Evolutionary conservation across 441 rosid species (phyloP).

Genomic region (Pelargonium hybrid): DNA sequence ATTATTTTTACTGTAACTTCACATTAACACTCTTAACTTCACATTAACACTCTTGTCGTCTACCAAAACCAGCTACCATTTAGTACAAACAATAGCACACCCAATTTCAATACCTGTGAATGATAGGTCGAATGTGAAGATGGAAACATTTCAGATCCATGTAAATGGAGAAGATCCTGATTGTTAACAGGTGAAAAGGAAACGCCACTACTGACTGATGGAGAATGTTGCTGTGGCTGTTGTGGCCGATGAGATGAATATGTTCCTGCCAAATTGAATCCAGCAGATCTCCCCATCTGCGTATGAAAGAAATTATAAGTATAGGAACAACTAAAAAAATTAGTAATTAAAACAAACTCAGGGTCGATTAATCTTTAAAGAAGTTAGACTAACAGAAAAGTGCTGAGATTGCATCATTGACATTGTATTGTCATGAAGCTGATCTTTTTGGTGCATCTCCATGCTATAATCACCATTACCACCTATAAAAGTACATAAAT

Average conservation of each 20-base stretch:
- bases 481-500: constrained; percentile 35
- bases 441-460: constrained; percentile 95
- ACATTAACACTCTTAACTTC: background rate
- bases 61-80: background rate
- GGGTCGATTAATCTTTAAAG: constrained; percentile 11
- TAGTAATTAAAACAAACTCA: constrained; percentile 10
- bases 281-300: constrained; percentile 87
- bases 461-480: constrained; percentile 78
- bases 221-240: constrained; percentile 79
- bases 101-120: constrained; percentile 55
- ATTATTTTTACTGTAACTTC: background rate
- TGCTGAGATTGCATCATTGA: constrained; percentile 95
- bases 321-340: background rate
- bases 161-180: constrained; percentile 59
- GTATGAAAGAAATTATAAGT: constrained; percentile 15
- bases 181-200: constrained; percentile 58
- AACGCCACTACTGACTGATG: constrained; percentile 55
- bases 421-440: constrained; percentile 74
- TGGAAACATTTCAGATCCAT: constrained; percentile 75
- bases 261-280: constrained; percentile 64
- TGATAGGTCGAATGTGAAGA: constrained; percentile 70
- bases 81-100: background rate
- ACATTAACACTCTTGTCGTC: background rate
- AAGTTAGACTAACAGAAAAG: constrained; percentile 59
- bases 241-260: constrained; percentile 57